A percentile compares a stretch with the other conserved stretches of the same genome.
phyloP scores from a whole-genome alignment of 2,329 filamentous ascomycete genomes.

The Microcyclospora tardicrescens region DNA sequence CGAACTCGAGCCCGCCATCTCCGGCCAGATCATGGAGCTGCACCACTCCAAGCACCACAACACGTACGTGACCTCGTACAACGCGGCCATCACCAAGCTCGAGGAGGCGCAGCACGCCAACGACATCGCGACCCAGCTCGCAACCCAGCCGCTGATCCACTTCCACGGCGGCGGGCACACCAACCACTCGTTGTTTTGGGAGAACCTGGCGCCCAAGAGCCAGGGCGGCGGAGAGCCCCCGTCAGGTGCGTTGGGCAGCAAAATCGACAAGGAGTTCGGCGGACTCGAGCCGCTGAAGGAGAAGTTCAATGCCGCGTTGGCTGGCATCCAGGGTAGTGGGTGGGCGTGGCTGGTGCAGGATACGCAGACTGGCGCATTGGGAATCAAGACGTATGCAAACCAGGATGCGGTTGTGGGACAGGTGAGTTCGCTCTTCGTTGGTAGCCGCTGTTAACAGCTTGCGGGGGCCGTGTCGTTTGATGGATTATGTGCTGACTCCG shows the following conservation, averaged over 20 bases:
- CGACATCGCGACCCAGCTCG: constrained; percentile 42
- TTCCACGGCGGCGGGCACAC: constrained; percentile 55
- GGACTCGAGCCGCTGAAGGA: constrained; percentile 46
- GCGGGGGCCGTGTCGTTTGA: too few species aligned
- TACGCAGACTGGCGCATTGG: constrained; percentile 47
- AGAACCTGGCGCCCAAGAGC: constrained; percentile 53
- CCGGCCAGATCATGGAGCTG: constrained; percentile 88
- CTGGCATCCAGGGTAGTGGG: constrained; percentile 52
- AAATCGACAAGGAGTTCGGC: constrained; percentile 48
- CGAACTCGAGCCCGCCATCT: constrained; percentile 75
- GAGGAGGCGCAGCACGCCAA: constrained; percentile 42
- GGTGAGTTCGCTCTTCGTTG: too few species aligned
- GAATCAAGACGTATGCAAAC: constrained; percentile 70
- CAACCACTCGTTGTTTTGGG: constrained; percentile 58
- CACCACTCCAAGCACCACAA: constrained; percentile 93
- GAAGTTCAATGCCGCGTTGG: constrained; percentile 51
- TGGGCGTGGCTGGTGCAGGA: constrained; percentile 75
- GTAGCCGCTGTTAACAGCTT: too few species aligned
- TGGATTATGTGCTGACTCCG: too few species aligned
- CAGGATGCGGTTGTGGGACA: constrained; percentile 79
- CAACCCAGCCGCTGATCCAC: constrained; percentile 46
- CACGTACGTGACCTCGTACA: constrained; percentile 84
- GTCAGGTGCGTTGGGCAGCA: constrained; percentile 41
- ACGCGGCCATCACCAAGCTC: constrained; percentile 62
- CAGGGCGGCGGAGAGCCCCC: constrained; percentile 55